Evolutionary conservation across 2,329 filamentous ascomycete species (phyloP).

Genomic region (Westerdykella sp.): DNA sequence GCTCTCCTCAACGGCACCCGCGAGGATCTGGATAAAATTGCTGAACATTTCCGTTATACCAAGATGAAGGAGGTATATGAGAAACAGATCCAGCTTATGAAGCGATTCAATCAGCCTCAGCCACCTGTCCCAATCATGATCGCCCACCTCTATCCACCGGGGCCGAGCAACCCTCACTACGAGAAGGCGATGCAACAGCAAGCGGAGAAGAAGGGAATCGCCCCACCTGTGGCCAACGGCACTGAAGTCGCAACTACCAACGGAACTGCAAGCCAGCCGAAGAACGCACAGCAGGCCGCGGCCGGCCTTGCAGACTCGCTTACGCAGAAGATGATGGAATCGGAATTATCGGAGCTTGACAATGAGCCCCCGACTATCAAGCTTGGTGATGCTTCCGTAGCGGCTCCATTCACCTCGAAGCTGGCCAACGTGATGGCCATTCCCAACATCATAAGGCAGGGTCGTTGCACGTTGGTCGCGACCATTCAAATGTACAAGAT

Average conservation of each 20-base stretch:
- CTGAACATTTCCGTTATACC: conserved; percentile 86
- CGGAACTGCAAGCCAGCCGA: conserved; percentile 32
- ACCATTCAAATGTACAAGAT: conserved; percentile 99
- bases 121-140: conserved; percentile 92
- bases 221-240: conserved; percentile 46
- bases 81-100: conserved; percentile 88
- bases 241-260: conserved; percentile 18
- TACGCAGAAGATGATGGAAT: conserved; percentile 80
- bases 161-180: conserved; percentile 87
- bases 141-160: conserved; percentile 89
- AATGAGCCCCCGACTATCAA: conserved; percentile 93
- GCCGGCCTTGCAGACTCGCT: conserved; percentile 79
- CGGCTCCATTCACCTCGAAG: conserved; percentile 96
- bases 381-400: conserved; percentile 92
- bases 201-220: conserved; percentile 67
- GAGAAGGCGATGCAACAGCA: conserved; percentile 86
- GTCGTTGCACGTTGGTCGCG: conserved; percentile 91
- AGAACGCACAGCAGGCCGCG: conserved; percentile 55
- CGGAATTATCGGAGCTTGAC: conserved; percentile 65
- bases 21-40: conserved; percentile 84
- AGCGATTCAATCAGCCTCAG: conserved; percentile 84
- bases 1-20: conserved; percentile 91
- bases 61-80: conserved; percentile 99
- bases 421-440: conserved; percentile 94
- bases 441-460: conserved; percentile 96